Conservation (phyloP, 345 rosid genomes). For the Combretum micranthum region DNA sequence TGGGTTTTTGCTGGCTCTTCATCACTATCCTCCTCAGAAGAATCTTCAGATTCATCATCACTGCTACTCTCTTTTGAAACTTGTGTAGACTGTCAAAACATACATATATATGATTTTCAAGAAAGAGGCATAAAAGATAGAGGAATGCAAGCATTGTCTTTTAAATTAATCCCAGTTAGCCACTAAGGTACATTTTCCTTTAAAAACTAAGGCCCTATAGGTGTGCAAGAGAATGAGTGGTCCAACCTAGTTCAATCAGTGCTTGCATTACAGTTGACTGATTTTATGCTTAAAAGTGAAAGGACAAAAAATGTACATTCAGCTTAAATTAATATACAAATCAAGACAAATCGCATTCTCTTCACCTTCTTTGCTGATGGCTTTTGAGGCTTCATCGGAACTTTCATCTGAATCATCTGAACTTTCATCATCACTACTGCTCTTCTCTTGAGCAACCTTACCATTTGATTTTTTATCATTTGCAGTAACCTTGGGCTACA, state of each 20-base stretch:
- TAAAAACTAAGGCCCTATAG: too few relatives aligned
- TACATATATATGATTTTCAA: not conserved
- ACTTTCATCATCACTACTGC: slow-evolving; percentile 43
- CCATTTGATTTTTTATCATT: slow-evolving; percentile 14
- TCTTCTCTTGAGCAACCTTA: slow-evolving; percentile 32
- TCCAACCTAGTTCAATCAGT: too few relatives aligned
- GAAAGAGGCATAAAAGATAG: not conserved
- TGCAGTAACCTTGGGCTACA: slow-evolving; percentile 18
- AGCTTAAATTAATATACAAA: not conserved
- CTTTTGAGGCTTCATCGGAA: slow-evolving; percentile 17
- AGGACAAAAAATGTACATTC: too few relatives aligned
- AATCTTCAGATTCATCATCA: slow-evolving; percentile 7
- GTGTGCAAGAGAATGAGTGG: not conserved
- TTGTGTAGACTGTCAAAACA: not conserved
- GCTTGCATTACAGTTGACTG: too few relatives aligned
- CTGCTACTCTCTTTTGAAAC: not conserved
- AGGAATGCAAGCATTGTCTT: not conserved
- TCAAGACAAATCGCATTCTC: not conserved
- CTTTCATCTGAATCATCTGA: slow-evolving; percentile 11
- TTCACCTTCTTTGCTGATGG: not conserved
- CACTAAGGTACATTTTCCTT: too few relatives aligned
- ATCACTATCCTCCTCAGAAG: slow-evolving; percentile 34
- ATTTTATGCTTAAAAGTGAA: too few relatives aligned
- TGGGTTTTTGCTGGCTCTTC: slow-evolving; percentile 40
- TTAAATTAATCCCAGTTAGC: too few relatives aligned